Conservation (phyloP, 805 yeast species). For the Komagataella kurtzmanii region DNA sequence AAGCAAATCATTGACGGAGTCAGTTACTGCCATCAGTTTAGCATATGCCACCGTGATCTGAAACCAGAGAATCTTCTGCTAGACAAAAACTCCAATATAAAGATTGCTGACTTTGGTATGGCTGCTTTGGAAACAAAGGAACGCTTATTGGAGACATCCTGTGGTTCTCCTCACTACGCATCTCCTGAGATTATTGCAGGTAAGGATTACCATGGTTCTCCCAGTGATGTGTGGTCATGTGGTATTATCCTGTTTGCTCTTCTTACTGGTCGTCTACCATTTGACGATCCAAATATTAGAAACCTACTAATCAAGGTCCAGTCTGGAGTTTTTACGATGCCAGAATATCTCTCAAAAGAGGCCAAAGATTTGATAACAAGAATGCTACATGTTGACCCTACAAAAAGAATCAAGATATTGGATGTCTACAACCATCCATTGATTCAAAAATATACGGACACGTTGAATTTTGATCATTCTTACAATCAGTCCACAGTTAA, state of each 20-base stretch:
- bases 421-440: slow-evolving; percentile 76
- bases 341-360: slow-evolving; percentile 62
- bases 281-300: slow-evolving; percentile 92
- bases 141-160: slow-evolving; percentile 78
- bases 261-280: slow-evolving; percentile 89
- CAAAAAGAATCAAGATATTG: slow-evolving; percentile 61
- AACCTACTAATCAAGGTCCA: slow-evolving; percentile 82
- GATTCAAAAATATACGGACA: slow-evolving; percentile 55
- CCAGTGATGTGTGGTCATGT: slow-evolving; percentile 96
- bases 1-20: slow-evolving; percentile 56
- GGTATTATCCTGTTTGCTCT: slow-evolving; percentile 91
- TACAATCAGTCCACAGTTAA: slow-evolving; percentile 17
- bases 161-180: slow-evolving; percentile 98
- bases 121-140: slow-evolving; percentile 85
- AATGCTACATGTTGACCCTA: slow-evolving; percentile 79
- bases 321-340: slow-evolving; percentile 77
- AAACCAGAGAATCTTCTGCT: slow-evolving; percentile 70
- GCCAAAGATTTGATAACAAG: slow-evolving; percentile 75
- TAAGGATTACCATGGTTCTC: slow-evolving; percentile 88
- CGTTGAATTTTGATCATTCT: slow-evolving; percentile 26
- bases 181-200: slow-evolving; percentile 98
- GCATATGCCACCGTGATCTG: slow-evolving; percentile 66
- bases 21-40: slow-evolving; percentile 50
- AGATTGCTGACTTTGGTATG: slow-evolving; percentile 98
- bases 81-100: slow-evolving; percentile 78